Evolutionary conservation across 441 rosid species (phyloP), one percentile per base, ranked within the genome.

Genomic region (Eruca vesicaria): DNA sequence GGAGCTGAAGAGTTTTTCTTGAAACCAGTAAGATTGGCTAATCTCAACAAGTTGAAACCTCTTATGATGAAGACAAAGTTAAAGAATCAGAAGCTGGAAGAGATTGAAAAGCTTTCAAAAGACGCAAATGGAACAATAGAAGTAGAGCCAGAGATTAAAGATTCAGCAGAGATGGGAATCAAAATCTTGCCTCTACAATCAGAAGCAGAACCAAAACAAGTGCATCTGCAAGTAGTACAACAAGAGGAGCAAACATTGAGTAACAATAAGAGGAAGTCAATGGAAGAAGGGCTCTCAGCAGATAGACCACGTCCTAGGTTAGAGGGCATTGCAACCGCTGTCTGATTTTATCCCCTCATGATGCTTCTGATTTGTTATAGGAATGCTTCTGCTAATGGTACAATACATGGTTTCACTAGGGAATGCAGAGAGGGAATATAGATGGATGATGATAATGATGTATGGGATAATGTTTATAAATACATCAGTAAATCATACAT

Each of bases 1-100:
- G 93, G 93, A 15, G 93, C 93, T n/a, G 86, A 85, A 56, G 93
- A 89, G 65, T 89, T 89, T 60, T 81, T 89, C 67, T 55, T 89
- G 83, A 89, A 89, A 73, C 93, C 93, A 5, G 87, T 89, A 10
- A 76, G 79, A 48, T 64, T 82, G 56, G 69, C 93, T 28, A 89
- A 89, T 79, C 70, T 89, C 75, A 83, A 63, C 36, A 84, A 82
- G 79, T 82, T 89, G 68, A 84, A 68, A 63, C 80, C 90, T 56
- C 86, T 84, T 67, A 80, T 89, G 79, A 79, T 86, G 86, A 87
- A 76, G 77, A 82, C 92, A 55, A 89, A 88, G 84, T 53, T 67
- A 8, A 83, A 80, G 59, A 78, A 71, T 36, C 75, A 74, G 33
- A 68, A 85, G 32, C 73, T 79, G 53, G 72, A 79, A 21, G 82